Evolutionary conservation across 2,329 filamentous ascomycete species (phyloP).

Genomic region (Fusarium sp.): DNA sequence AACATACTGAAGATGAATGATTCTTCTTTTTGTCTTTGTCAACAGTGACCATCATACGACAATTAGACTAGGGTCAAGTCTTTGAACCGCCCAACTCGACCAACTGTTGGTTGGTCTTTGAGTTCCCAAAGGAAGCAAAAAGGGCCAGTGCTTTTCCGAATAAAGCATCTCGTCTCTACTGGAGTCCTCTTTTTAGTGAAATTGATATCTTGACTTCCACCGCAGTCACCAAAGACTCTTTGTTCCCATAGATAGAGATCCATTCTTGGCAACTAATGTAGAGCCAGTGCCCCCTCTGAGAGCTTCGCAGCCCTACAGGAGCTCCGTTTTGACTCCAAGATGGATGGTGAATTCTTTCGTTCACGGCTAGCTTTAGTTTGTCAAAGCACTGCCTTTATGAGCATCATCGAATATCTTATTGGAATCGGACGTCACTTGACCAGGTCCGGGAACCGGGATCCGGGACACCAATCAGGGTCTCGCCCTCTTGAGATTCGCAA

Average conservation of each 20-base stretch:
- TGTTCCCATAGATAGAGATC: not conserved
- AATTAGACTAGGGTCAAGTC: not conserved
- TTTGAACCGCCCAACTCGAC: not conserved
- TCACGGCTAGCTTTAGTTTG: slow-evolving; percentile 2
- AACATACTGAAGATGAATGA: not conserved
- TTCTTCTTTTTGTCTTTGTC: too few species aligned
- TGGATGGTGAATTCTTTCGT: not conserved
- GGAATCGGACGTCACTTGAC: slow-evolving; percentile 12
- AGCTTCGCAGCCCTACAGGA: slow-evolving; percentile 16
- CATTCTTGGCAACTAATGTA: not conserved
- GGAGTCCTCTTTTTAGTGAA: not conserved
- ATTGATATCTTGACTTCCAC: slow-evolving; percentile 4
- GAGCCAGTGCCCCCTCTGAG: slow-evolving; percentile 14
- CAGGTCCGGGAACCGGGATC: not conserved
- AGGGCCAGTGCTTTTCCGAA: not conserved
- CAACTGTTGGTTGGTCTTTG: not conserved
- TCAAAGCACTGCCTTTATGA: not conserved
- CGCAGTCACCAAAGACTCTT: slow-evolving; percentile 1
- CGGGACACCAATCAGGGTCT: not conserved
- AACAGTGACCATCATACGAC: too few species aligned
- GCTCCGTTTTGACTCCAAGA: slow-evolving; percentile 23
- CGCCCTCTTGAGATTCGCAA: not conserved
- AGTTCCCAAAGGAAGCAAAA: not conserved
- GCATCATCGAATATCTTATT: not conserved
- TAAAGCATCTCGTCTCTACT: not conserved